Conservation (phyloP, 2,329 filamentous ascomycete species). For the Pseudogymnoascus sp. region DNA sequence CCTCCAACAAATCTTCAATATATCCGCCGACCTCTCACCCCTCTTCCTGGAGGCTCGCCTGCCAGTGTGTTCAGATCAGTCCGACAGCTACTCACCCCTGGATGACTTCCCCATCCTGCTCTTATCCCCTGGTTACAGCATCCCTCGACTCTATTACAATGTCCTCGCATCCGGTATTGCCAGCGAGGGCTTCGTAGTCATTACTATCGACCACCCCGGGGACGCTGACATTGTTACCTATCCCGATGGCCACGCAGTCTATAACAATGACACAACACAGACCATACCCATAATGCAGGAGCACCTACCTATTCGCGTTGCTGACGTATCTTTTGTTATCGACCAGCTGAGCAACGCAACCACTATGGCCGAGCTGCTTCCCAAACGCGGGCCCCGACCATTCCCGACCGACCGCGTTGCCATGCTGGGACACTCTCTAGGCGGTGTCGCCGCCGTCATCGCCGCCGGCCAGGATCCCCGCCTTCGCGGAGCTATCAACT, state of each 20-base stretch:
- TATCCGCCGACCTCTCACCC: background rate
- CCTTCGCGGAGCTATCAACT: conserved; percentile 29
- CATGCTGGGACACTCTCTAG: conserved; percentile 27
- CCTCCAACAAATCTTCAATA: background rate
- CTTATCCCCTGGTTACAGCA: conserved; percentile 22
- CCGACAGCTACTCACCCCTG: background rate
- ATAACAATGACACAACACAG: conserved; percentile 10
- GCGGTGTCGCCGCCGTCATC: conserved; percentile 27
- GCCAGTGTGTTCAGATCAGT: conserved; percentile 11
- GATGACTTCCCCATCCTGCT: conserved; percentile 14
- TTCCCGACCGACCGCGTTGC: conserved; percentile 16
- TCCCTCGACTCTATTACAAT: conserved; percentile 20
- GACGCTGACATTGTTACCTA: conserved; percentile 34
- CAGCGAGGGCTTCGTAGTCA: conserved; percentile 32
- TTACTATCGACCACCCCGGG: conserved; percentile 36
- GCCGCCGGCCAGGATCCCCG: conserved; percentile 25
- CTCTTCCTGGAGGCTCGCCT: conserved; percentile 9
- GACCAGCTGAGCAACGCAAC: conserved; percentile 14
- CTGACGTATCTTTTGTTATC: conserved; percentile 28
- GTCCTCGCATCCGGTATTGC: conserved; percentile 26
- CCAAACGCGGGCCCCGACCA: background rate
- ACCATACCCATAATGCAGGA: conserved; percentile 8
- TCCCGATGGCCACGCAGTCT: conserved; percentile 28
- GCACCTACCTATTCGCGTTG: conserved; percentile 18
- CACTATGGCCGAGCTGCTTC: conserved; percentile 15